Evolutionary conservation across 106 monocot species (phyloP).

Genomic region (Dactylorhiza incarnata): DNA sequence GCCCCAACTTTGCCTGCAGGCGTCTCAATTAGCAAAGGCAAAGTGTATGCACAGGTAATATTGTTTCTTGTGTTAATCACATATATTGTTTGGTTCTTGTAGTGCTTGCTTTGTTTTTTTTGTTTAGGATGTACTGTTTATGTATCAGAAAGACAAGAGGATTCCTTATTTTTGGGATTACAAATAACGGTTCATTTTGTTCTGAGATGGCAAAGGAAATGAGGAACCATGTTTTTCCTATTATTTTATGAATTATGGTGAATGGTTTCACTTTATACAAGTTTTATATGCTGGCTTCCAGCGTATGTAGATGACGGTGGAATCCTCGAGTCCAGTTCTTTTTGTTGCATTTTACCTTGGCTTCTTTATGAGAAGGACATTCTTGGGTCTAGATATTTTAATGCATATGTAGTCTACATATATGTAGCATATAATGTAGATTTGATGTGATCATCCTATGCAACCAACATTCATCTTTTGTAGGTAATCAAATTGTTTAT

Average conservation of each 20-base stretch:
- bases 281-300: not conserved
- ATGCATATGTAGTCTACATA: not conserved
- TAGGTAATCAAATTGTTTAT: not conserved
- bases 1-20: constrained; percentile 27
- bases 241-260: not conserved
- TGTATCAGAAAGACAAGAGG: not conserved
- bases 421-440: not conserved
- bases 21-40: constrained; percentile 31
- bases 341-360: not conserved
- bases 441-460: not conserved
- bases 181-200: not conserved
- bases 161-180: not conserved
- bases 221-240: not conserved
- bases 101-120: not conserved
- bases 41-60: constrained; percentile 50
- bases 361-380: not conserved
- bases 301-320: not conserved
- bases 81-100: not conserved
- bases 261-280: too few species aligned
- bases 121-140: not conserved
- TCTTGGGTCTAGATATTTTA: not conserved
- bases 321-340: not conserved
- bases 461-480: not conserved
- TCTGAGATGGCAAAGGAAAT: not conserved
- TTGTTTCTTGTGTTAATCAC: not conserved